Conservation (phyloP, 192 early-diverging fungal species). For the Spinellus fusiger region DNA sequence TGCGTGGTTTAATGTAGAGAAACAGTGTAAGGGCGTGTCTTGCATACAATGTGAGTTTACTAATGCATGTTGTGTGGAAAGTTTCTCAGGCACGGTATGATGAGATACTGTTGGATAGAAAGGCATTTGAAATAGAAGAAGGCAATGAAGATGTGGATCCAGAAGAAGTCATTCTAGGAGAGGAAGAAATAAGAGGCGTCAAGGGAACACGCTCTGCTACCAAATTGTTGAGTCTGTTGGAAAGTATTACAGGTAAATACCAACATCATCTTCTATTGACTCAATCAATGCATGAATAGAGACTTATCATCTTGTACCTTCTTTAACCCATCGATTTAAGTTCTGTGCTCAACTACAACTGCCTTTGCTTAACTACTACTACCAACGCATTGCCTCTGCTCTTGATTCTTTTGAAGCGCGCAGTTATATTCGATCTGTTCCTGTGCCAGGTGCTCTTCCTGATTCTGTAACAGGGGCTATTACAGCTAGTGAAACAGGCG, state of each 20-base stretch:
- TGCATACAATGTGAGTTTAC: neutral
- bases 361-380: constrained; percentile 50
- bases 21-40: constrained; percentile 38
- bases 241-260: constrained; percentile 48
- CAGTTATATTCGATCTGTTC: constrained; percentile 35
- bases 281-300: constrained; percentile 37
- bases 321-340: constrained; percentile 48
- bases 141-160: constrained; percentile 19
- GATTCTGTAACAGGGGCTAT: constrained; percentile 41
- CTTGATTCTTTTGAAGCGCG: constrained; percentile 48
- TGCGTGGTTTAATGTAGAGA: constrained; percentile 67
- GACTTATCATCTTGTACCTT: constrained; percentile 52
- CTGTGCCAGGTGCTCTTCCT: constrained; percentile 48
- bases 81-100: constrained; percentile 55
- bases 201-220: constrained; percentile 58
- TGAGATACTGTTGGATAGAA: constrained; percentile 51
- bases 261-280: constrained; percentile 33
- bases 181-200: constrained; percentile 2
- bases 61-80: constrained; percentile 5
- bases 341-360: constrained; percentile 60
- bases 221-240: constrained; percentile 52
- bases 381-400: constrained; percentile 42
- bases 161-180: constrained; percentile 33
- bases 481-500: constrained; percentile 27
- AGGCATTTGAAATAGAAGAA: constrained; percentile 53